phyloP scores from a whole-genome alignment of 345 rosid species.

The Anacardium occidentale region DNA sequence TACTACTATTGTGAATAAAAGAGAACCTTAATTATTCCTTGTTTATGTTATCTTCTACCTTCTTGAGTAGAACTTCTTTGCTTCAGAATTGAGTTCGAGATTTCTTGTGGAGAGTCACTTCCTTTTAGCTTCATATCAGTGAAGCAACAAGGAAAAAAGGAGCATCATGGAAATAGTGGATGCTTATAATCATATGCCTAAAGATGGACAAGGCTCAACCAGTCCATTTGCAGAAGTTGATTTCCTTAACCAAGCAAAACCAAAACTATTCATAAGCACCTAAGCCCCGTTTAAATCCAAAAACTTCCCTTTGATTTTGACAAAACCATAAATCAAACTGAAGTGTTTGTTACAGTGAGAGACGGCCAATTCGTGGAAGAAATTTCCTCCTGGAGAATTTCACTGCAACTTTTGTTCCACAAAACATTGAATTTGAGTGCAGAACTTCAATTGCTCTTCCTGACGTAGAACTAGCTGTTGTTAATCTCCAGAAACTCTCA shows the following conservation, averaged over 20 bases:
- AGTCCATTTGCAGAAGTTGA: conserved; percentile 53
- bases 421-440: conserved; percentile 16
- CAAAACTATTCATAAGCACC: conserved; percentile 43
- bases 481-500: conserved; percentile 14
- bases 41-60: conserved; percentile 22
- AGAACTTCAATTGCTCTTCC: conserved; percentile 18
- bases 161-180: conserved; percentile 43
- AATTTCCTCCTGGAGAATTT: conserved; percentile 45
- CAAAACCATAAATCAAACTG: conserved; percentile 26
- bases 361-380: conserved; percentile 41
- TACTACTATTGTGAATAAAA: not conserved
- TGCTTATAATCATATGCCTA: conserved; percentile 56
- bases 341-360: conserved; percentile 49
- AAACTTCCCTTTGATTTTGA: conserved; percentile 46
- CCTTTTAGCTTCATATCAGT: conserved; percentile 29
- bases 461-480: conserved; percentile 22
- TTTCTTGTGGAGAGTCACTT: conserved; percentile 39
- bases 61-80: conserved; percentile 47
- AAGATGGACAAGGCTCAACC: conserved; percentile 54
- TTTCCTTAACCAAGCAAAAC: conserved; percentile 54
- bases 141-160: conserved; percentile 37
- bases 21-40: conserved; percentile 22
- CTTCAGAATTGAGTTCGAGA: conserved; percentile 47
- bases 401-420: conserved; percentile 11
- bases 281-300: conserved; percentile 52